Percentiles rank a stretch among this genome's conserved stretches.
Evolutionary conservation across 352 stramenopile genomes (phyloP).

Genomic region (Elongisporangium undulatum): DNA sequence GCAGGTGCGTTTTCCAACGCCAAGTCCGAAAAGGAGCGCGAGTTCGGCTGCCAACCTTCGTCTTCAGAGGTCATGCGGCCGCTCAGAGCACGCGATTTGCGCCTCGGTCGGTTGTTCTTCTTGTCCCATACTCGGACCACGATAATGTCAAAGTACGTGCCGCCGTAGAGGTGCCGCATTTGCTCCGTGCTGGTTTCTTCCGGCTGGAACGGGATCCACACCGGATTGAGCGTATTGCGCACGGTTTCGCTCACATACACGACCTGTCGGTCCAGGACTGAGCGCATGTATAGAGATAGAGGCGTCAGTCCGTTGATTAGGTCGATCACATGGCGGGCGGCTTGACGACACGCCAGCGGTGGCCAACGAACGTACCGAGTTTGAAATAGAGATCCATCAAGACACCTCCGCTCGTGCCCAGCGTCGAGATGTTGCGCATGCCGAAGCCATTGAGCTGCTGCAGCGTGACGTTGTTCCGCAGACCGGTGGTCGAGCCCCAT

Average conservation of each 20-base stretch:
- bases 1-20: slow-evolving; percentile 15
- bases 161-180: slow-evolving; percentile 32
- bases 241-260: slow-evolving; percentile 76
- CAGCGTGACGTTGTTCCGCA: slow-evolving; percentile 42
- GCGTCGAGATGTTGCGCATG: slow-evolving; percentile 73
- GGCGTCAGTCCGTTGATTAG: background rate
- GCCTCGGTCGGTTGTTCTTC: slow-evolving; percentile 28
- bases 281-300: slow-evolving; percentile 1
- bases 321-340: background rate
- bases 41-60: slow-evolving; percentile 36
- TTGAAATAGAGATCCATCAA: slow-evolving; percentile 79
- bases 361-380: slow-evolving; percentile 35
- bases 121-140: slow-evolving; percentile 58
- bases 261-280: slow-evolving; percentile 62
- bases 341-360: background rate
- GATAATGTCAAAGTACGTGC: slow-evolving; percentile 60
- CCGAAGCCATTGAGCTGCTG: slow-evolving; percentile 73
- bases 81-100: slow-evolving; percentile 45
- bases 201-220: slow-evolving; percentile 78
- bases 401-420: slow-evolving; percentile 28
- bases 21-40: slow-evolving; percentile 30
- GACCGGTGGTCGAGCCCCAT: slow-evolving; percentile 7
- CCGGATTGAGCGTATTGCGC: slow-evolving; percentile 66
- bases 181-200: slow-evolving; percentile 25
- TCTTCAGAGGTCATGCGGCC: slow-evolving; percentile 27